Evolutionary conservation across 176 grass and related monocot genomes (phyloP).

Genomic region (Themeda triandra): DNA sequence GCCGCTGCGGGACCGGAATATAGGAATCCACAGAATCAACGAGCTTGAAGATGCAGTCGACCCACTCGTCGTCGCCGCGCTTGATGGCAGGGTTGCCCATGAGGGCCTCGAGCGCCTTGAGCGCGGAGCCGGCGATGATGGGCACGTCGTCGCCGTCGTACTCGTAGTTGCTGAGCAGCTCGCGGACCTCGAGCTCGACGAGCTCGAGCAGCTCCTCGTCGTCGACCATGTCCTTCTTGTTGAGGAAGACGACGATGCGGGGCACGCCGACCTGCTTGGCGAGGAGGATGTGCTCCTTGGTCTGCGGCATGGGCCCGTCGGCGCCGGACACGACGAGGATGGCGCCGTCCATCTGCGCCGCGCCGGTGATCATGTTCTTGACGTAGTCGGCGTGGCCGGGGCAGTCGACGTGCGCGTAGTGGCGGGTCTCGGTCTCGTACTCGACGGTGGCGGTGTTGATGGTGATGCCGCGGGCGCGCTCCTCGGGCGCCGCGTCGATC

Average conservation of each 20-base stretch:
- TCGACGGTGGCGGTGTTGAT: conserved; percentile 99
- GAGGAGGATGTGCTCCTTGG: conserved; percentile 98
- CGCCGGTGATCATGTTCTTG: conserved; percentile 98
- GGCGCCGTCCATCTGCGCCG: conserved; percentile 95
- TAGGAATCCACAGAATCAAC: conserved; percentile 61
- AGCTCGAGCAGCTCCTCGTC: conserved; percentile 96
- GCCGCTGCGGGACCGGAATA: conserved; percentile 80
- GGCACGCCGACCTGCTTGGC: conserved; percentile 99
- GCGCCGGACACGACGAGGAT: conserved; percentile 94
- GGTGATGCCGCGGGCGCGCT: conserved; percentile 94
- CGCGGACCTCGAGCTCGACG: conserved; percentile 93
- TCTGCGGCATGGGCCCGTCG: conserved; percentile 98
- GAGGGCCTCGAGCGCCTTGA: conserved; percentile 84
- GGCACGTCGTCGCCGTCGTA: conserved; percentile 76
- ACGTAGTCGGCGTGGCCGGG: conserved; percentile 95
- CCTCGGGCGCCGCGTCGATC: conserved; percentile 97
- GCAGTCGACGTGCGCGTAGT: conserved; percentile 98
- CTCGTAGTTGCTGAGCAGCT: conserved; percentile 74
- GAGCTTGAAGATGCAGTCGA: conserved; percentile 61
- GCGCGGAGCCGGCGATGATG: conserved; percentile 73
- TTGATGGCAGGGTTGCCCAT: conserved; percentile 74
- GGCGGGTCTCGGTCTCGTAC: conserved; percentile 94
- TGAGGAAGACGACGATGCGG: conserved; percentile 91
- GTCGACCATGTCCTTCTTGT: conserved; percentile 99
- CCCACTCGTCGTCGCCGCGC: conserved; percentile 80